A percentile compares a stretch with the other conserved stretches of the same genome.
These are phyloP conservation scores for Neofusicoccum sp. DNA, from an alignment of 2,329 filamentous ascomycete genomes.

Conservation along the genomic window DNA sequence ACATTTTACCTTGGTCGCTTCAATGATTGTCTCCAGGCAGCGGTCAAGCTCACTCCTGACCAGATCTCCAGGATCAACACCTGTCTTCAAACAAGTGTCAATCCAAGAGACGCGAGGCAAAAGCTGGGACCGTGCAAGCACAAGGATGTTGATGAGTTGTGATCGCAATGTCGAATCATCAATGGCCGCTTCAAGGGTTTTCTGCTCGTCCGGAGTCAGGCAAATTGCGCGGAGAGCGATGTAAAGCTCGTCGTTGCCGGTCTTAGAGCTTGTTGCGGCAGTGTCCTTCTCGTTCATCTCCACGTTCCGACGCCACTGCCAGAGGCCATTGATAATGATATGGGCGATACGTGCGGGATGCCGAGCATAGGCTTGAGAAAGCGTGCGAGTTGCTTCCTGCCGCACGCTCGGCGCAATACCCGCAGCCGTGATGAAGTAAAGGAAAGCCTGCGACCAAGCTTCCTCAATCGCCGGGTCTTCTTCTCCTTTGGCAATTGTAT, in stretches of 20 bases:
- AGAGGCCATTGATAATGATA: slow-evolving; percentile 70
- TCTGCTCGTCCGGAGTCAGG: slow-evolving; percentile 52
- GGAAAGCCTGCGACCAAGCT: slow-evolving; percentile 80
- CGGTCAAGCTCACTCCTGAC: slow-evolving; percentile 62
- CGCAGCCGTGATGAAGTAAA: slow-evolving; percentile 71
- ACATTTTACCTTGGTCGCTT: slow-evolving; percentile 53
- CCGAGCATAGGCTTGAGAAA: slow-evolving; percentile 65
- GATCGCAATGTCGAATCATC: slow-evolving; percentile 55
- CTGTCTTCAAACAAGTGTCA: slow-evolving; percentile 74
- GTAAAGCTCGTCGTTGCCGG: slow-evolving; percentile 63
- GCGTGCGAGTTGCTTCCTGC: slow-evolving; percentile 58
- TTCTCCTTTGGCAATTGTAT: slow-evolving; percentile 53
- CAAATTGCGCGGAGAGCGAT: slow-evolving; percentile 63
- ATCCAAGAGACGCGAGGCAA: slow-evolving; percentile 85
- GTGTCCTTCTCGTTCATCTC: slow-evolving; percentile 75
- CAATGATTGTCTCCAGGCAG: slow-evolving; percentile 67
- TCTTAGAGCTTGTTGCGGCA: slow-evolving; percentile 64
- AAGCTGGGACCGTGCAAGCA: slow-evolving; percentile 74
- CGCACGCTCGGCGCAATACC: slow-evolving; percentile 61
- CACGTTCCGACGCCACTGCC: slow-evolving; percentile 72
- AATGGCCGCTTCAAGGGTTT: slow-evolving; percentile 44
- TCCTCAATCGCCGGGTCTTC: slow-evolving; percentile 48
- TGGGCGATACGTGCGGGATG: slow-evolving; percentile 58
- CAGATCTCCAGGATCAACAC: slow-evolving; percentile 78
- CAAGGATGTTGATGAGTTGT: slow-evolving; percentile 74